Conservation (phyloP, 140 eudicot species). For the Stevia rebaudiana region DNA sequence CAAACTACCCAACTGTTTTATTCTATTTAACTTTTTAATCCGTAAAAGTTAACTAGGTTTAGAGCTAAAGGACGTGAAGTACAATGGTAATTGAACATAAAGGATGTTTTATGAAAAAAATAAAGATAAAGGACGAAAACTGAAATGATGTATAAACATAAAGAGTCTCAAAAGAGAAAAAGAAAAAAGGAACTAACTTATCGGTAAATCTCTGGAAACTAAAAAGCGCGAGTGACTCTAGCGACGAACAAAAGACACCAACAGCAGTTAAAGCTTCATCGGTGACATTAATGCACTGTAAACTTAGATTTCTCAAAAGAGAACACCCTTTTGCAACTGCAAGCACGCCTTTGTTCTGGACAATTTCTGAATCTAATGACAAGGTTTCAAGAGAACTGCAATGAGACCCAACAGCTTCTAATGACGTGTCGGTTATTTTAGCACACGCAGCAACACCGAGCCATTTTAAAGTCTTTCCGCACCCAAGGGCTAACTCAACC, state of each 20-base stretch:
- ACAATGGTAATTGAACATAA: too few relatives aligned
- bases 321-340: constrained; percentile 81
- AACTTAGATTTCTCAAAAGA: constrained; percentile 54
- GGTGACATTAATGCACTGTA: constrained; percentile 75
- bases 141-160: too few relatives aligned
- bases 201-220: constrained; percentile 86
- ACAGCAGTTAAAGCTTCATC: constrained; percentile 71
- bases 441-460: constrained; percentile 91
- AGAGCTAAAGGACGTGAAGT: too few relatives aligned
- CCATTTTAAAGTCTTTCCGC: constrained; percentile 70
- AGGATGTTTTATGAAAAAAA: too few relatives aligned
- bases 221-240: constrained; percentile 67
- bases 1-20: too few relatives aligned
- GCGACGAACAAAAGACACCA: constrained; percentile 51
- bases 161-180: too few relatives aligned
- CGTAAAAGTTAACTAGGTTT: too few relatives aligned
- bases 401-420: constrained; percentile 90
- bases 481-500: constrained; percentile 61
- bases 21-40: too few relatives aligned
- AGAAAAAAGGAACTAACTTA: constrained; percentile 39
- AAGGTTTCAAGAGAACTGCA: constrained; percentile 60
- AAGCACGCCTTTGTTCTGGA: constrained; percentile 66
- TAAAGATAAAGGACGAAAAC: too few relatives aligned
- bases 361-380: constrained; percentile 68
- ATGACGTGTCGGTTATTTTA: constrained; percentile 70